phyloP scores from a whole-genome alignment of 169 alveolate genomes.

The Plasmodium berghei region DNA sequence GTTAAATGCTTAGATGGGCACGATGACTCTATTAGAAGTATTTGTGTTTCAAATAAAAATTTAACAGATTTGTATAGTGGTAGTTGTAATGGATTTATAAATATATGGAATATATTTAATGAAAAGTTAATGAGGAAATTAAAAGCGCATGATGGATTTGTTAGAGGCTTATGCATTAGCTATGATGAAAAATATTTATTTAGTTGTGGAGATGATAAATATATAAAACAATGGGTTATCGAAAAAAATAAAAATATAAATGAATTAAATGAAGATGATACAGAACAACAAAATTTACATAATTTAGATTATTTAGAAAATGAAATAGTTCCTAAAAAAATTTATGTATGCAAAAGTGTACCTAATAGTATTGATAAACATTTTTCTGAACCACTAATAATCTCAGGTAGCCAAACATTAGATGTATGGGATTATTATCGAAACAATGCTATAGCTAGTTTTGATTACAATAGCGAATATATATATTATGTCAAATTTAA shows the following conservation, averaged over 20 bases:
- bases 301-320: constrained; percentile 16
- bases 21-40: constrained; percentile 94
- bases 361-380: constrained; percentile 92
- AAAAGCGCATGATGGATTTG: constrained; percentile 95
- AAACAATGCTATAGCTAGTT: constrained; percentile 82
- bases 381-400: constrained; percentile 87
- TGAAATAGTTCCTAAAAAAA: constrained; percentile 48
- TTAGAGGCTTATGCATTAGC: constrained; percentile 91
- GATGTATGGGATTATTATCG: constrained; percentile 86
- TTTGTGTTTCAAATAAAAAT: constrained; percentile 71
- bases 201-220: constrained; percentile 95
- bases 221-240: constrained; percentile 84
- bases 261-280: constrained; percentile 71
- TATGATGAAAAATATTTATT: constrained; percentile 83
- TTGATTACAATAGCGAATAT: constrained; percentile 84
- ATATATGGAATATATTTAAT: constrained; percentile 94
- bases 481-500: constrained; percentile 94
- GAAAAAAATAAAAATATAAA: constrained; percentile 76
- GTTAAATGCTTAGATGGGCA: constrained; percentile 96
- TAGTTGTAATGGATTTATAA: constrained; percentile 96
- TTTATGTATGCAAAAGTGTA: constrained; percentile 69
- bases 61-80: constrained; percentile 93
- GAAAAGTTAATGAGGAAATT: constrained; percentile 88
- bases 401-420: constrained; percentile 91
- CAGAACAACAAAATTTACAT: constrained; percentile 11